A percentile compares a stretch with the other conserved stretches of the same genome.
phyloP scores from a whole-genome alignment of 352 stramenopile species.

The Saprolegnia diclina region DNA sequence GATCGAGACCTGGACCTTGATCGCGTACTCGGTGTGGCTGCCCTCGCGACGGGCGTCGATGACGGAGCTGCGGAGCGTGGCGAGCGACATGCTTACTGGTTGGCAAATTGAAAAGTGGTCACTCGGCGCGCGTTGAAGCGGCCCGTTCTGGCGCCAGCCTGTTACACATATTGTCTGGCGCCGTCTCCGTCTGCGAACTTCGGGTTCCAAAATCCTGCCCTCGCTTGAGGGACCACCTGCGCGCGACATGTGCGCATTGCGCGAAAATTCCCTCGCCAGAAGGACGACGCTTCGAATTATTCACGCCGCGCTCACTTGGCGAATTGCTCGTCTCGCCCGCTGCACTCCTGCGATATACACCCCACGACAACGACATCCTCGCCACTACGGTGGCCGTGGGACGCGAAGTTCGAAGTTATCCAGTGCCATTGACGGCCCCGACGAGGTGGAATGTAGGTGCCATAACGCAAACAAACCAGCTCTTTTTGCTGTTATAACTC shows the following conservation, averaged over 20 bases:
- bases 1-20: constrained; percentile 61
- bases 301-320: too few relatives aligned
- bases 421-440: neutral
- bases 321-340: too few relatives aligned
- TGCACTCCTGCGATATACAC: too few relatives aligned
- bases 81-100: constrained; percentile 37
- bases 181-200: constrained; percentile 1
- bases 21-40: constrained; percentile 80
- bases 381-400: too few relatives aligned
- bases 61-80: constrained; percentile 50
- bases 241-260: neutral
- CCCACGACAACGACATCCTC: too few relatives aligned
- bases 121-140: neutral
- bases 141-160: constrained; percentile 3
- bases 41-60: constrained; percentile 70
- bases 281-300: too few relatives aligned
- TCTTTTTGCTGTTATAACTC: neutral
- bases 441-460: neutral
- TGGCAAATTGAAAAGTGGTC: constrained; percentile 19
- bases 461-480: neutral
- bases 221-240: neutral
- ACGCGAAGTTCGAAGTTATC: constrained; percentile 1
- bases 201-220: constrained; percentile 4
- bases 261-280: too few relatives aligned
- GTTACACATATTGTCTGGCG: neutral